These are phyloP conservation scores for Pyrus bretschneideri DNA, from an alignment of 306 rosid species.

Conservation along the genomic window DNA sequence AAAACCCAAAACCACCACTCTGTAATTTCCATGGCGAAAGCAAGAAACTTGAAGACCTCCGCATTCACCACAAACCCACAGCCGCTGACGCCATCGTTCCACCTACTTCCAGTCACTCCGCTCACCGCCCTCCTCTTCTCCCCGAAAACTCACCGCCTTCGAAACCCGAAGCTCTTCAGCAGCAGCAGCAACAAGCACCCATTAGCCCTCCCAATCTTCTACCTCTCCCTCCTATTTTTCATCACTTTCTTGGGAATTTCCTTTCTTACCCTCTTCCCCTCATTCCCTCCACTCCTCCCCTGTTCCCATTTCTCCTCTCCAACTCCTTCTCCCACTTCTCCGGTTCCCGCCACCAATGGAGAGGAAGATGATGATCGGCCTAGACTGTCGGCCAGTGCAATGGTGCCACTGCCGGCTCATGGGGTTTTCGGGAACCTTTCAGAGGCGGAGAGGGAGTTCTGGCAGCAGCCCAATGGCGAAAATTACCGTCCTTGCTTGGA, in stretches of 20 bases:
- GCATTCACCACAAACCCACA: constrained; percentile 21
- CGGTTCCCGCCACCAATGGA: not conserved
- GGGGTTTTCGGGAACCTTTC: constrained; percentile 21
- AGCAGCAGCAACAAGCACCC: not conserved
- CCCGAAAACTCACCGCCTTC: constrained; percentile 15
- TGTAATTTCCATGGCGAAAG: constrained; percentile 23
- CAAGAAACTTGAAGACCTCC: constrained; percentile 26
- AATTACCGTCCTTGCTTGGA: constrained; percentile 40
- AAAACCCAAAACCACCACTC: not conserved
- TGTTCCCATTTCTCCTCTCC: not conserved
- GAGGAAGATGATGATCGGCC: constrained; percentile 10
- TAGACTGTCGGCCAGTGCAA: constrained; percentile 6
- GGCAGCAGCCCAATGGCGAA: constrained; percentile 45
- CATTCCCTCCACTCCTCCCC: constrained; percentile 3
- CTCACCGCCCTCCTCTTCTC: constrained; percentile 23
- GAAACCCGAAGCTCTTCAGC: constrained; percentile 16
- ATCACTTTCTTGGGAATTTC: constrained; percentile 31
- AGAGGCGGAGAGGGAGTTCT: constrained; percentile 34
- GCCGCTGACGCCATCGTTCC: constrained; percentile 12
- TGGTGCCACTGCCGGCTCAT: constrained; percentile 42
- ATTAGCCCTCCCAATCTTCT: constrained; percentile 19
- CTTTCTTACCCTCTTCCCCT: constrained; percentile 14
- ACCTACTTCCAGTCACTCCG: constrained; percentile 30
- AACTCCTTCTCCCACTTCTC: constrained; percentile 13
- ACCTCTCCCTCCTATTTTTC: constrained; percentile 29